These are phyloP conservation scores for Coniferiporia weirii DNA, from an alignment of 1,284 basidiomycete species.

Conservation along the genomic window DNA sequence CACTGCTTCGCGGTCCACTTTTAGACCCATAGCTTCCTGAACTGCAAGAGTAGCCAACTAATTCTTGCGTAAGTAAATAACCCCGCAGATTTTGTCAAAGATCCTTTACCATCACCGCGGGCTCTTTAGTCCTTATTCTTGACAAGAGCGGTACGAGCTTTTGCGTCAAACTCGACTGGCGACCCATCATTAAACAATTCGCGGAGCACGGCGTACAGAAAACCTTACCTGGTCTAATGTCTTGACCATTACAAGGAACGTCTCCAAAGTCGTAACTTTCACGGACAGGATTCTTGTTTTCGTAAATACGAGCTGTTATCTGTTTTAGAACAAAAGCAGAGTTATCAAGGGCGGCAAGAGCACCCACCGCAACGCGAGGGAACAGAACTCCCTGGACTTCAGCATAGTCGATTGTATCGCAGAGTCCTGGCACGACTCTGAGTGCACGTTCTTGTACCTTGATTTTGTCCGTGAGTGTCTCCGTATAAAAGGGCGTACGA, in stretches of 20 bases:
- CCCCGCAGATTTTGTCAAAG: neutral
- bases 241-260: slow-evolving; percentile 90
- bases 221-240: slow-evolving; percentile 81
- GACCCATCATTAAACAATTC: neutral
- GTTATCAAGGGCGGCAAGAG: neutral
- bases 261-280: slow-evolving; percentile 85
- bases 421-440: slow-evolving; percentile 79
- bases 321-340: slow-evolving; percentile 2
- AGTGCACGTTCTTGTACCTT: slow-evolving; percentile 91
- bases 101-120: slow-evolving; percentile 73
- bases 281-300: slow-evolving; percentile 82
- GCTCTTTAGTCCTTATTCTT: slow-evolving; percentile 94
- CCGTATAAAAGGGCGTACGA: slow-evolving; percentile 5
- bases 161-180: slow-evolving; percentile 80
- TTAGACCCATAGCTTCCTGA: slow-evolving; percentile 94
- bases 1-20: slow-evolving; percentile 92
- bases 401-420: slow-evolving; percentile 90
- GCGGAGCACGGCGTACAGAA: neutral
- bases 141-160: slow-evolving; percentile 92
- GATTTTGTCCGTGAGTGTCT: slow-evolving; percentile 19
- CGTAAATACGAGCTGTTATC: slow-evolving; percentile 76
- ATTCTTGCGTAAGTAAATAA: slow-evolving; percentile 1
- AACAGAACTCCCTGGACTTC: slow-evolving; percentile 85
- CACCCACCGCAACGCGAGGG: slow-evolving; percentile 79
- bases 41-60: slow-evolving; percentile 91